These are phyloP conservation scores for Suillus hirtellus DNA, from an alignment of 768 basidiomycete genomes.

Conservation along the genomic window DNA sequence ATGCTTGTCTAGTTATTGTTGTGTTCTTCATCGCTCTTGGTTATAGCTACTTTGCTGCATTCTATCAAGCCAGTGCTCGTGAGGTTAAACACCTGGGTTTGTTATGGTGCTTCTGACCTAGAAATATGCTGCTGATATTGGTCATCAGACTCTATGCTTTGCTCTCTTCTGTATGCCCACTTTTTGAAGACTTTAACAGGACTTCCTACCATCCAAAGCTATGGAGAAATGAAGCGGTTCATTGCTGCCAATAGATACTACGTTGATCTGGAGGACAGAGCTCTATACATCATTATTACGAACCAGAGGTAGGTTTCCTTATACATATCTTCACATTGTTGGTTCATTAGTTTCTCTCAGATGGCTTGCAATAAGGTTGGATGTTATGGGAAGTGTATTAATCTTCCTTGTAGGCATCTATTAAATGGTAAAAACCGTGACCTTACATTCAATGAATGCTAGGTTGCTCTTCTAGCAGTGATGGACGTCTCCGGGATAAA, in stretches of 20 bases:
- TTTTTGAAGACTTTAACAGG: conserved; percentile 78
- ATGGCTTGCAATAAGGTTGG: conserved; percentile 73
- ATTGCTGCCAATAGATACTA: conserved; percentile 61
- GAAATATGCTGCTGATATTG: neutral
- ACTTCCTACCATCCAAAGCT: conserved; percentile 70
- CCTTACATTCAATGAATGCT: neutral
- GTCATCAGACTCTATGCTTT: conserved; percentile 62
- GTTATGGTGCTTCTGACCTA: neutral
- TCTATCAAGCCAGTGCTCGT: conserved; percentile 69
- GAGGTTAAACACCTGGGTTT: conserved; percentile 63
- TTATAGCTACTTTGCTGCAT: conserved; percentile 66
- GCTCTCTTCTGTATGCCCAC: conserved; percentile 74
- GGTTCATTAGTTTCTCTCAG: conserved; percentile 25
- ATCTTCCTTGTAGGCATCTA: conserved; percentile 49
- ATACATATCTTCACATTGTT: conserved; percentile 1
- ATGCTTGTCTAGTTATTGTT: conserved; percentile 45
- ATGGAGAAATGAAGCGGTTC: conserved; percentile 64
- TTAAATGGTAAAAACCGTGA: neutral
- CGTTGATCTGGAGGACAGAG: conserved; percentile 78
- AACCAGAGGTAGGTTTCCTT: conserved; percentile 53
- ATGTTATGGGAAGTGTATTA: conserved; percentile 63
- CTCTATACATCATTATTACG: conserved; percentile 61
- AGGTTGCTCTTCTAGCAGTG: conserved; percentile 70
- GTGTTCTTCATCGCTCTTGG: conserved; percentile 52
- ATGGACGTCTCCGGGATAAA: conserved; percentile 54